Evolutionary conservation across 1,139 yeast genomes (phyloP).

Genomic region (Suhomyces guaymorum): DNA sequence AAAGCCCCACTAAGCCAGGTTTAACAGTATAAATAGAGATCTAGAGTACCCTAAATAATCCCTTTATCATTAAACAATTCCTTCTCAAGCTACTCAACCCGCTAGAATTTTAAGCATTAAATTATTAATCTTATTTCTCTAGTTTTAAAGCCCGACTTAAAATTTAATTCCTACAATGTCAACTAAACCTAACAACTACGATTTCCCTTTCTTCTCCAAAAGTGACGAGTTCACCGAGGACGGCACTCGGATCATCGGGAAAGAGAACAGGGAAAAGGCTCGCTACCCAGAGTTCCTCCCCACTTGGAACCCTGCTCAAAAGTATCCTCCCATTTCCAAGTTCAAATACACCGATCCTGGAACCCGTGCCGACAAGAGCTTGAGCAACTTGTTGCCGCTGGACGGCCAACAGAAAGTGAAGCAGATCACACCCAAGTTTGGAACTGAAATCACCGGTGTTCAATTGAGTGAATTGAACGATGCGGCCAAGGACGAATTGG

Average conservation of each 20-base stretch:
- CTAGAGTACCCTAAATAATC: too few relatives aligned
- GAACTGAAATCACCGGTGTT: constrained; percentile 51
- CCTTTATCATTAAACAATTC: too few relatives aligned
- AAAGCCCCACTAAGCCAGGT: too few relatives aligned
- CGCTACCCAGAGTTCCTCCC: constrained; percentile 44
- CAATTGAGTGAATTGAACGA: constrained; percentile 29
- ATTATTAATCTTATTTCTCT: too few relatives aligned
- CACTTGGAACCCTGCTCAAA: constrained; percentile 47
- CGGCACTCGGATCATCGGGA: constrained; percentile 36
- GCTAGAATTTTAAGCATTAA: too few relatives aligned
- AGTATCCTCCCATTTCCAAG: constrained; percentile 36
- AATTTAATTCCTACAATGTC: neutral
- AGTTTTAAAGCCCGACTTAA: too few relatives aligned
- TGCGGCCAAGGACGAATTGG: constrained; percentile 37
- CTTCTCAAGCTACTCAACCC: too few relatives aligned
- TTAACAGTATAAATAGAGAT: too few relatives aligned
- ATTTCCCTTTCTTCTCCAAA: constrained; percentile 37
- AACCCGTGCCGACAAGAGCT: constrained; percentile 53
- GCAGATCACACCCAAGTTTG: constrained; percentile 61
- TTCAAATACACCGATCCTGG: constrained; percentile 56
- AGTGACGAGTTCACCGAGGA: constrained; percentile 36
- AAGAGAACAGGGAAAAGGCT: constrained; percentile 15
- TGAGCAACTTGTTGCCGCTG: constrained; percentile 50
- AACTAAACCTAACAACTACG: constrained; percentile 27
- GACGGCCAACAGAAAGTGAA: constrained; percentile 27